These are phyloP conservation scores for Wickerhamomyces sp. DNA, from an alignment of 1,139 yeast genomes.

Conservation along the genomic window DNA sequence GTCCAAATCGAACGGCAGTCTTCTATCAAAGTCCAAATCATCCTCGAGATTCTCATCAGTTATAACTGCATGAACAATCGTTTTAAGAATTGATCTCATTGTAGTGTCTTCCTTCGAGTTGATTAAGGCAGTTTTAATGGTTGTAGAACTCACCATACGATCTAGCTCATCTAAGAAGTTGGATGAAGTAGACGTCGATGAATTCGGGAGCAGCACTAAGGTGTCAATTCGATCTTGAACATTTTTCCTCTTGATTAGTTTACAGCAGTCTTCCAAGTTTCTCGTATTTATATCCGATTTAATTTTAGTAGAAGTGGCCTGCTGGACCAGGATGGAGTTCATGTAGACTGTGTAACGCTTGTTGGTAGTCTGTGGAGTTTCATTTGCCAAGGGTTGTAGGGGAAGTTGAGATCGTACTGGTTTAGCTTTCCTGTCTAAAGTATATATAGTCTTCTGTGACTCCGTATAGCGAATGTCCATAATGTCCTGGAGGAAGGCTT, in stretches of 20 bases:
- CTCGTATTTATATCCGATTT: constrained; percentile 11
- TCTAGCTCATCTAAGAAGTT: constrained; percentile 37
- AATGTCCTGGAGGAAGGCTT: too few relatives aligned
- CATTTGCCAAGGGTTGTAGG: neutral
- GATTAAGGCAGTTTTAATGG: constrained; percentile 32
- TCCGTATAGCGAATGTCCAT: constrained; percentile 9
- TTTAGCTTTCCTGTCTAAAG: neutral
- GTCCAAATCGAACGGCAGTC: constrained; percentile 24
- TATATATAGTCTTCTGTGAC: constrained; percentile 12
- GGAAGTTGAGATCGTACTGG: neutral
- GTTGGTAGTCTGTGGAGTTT: neutral
- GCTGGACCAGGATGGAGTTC: constrained; percentile 23
- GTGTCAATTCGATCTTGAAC: constrained; percentile 20
- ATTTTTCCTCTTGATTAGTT: constrained; percentile 7
- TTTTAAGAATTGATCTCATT: constrained; percentile 36
- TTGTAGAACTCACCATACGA: constrained; percentile 4
- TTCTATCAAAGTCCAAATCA: constrained; percentile 17
- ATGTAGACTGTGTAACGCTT: constrained; percentile 35
- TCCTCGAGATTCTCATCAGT: constrained; percentile 9
- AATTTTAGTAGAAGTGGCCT: constrained; percentile 12
- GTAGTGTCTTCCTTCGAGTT: constrained; percentile 39
- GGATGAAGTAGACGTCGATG: constrained; percentile 53
- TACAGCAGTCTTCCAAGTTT: constrained; percentile 10
- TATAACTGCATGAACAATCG: constrained; percentile 26
- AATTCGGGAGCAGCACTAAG: constrained; percentile 45